Base-by-base conservation (phyloP, 2,329 filamentous ascomycete species). In the Xylariomycetidae sp. region DNA sequence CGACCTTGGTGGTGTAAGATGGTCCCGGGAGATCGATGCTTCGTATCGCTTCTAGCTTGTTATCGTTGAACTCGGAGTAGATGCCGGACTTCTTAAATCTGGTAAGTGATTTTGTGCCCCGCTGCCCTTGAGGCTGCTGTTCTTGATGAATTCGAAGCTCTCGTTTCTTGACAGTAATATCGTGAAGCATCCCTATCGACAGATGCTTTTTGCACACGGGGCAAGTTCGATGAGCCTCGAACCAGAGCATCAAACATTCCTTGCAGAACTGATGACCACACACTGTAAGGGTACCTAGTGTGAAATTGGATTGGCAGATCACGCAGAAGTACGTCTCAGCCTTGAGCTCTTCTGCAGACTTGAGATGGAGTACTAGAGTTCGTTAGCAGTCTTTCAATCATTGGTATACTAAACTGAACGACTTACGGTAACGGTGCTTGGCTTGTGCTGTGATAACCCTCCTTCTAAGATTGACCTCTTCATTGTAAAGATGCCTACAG, bases 181-280 rank as follows among this genome's bases (percentile, higher is more conserved):
- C 80, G 54, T 94, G 85, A 30, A 97, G 74, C 53, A 92, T 87
- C 2, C 70, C 71, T 0, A 63, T 51, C 17, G 67, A 69, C 6
- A 97, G 64, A 2, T 65, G 67, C 28, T 70, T 74, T 57, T 95
- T 95, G 68, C 92, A 98, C 5, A 87, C 72, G 0, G 90, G 90
- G 48, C 90, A 97, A 32, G 77, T 90, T 13, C 70, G 74, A 47
- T 88, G 80, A 19, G 76, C 69, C 36, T 67, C 70, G 65, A 83
- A 87, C 92, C 92, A 97, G 10, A 79, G 48, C 23, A 71, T 69
- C 46, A 97, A 82, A 58, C 92, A 97, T 17, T 87, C 84, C 50
- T 87, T 88, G 65, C 90, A 96, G 55, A 88, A 97, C 44, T 88
- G 79, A 54, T 98, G 92, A 0, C 90, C 90, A 55, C 92, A 97